A percentile compares a stretch with the other conserved stretches of the same genome.
Evolutionary conservation across 768 basidiomycete species (phyloP).

Genomic region (Termitomyces sp.): DNA sequence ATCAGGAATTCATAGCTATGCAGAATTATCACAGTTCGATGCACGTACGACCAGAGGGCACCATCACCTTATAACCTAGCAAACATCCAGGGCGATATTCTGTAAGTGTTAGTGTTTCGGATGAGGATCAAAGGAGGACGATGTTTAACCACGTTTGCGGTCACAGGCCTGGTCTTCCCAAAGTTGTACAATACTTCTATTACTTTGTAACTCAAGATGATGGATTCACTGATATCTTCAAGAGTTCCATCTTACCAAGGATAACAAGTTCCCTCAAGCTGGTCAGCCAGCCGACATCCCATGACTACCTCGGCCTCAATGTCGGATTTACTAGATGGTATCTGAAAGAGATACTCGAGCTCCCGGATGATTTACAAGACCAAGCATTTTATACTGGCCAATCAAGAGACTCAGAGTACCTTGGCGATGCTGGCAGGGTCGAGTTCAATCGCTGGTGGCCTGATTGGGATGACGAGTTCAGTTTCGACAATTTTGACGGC

Average conservation of each 20-base stretch:
- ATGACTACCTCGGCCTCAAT: neutral
- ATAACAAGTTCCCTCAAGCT: neutral
- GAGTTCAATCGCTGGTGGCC: conserved; percentile 3
- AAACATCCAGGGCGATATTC: conserved; percentile 19
- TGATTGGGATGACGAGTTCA: conserved; percentile 9
- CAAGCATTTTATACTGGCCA: conserved; percentile 10
- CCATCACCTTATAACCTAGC: no score
- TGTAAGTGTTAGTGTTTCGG: conserved; percentile 7
- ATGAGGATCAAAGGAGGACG: neutral
- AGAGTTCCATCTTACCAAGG: neutral
- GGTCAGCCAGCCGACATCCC: neutral
- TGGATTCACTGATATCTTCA: neutral
- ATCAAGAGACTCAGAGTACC: conserved; percentile 3
- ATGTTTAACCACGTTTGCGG: neutral
- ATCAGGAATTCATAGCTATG: no score
- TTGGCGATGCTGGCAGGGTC: conserved; percentile 8
- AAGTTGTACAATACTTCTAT: conserved; percentile 4
- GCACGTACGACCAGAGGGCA: no score
- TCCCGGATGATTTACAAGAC: conserved; percentile 2
- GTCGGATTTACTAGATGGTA: neutral
- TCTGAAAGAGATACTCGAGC: neutral
- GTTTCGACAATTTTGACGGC: conserved; percentile 6
- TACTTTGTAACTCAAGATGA: neutral
- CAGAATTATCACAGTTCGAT: no score
- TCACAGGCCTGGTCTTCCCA: conserved; percentile 14